Evolutionary conservation across 2,329 filamentous ascomycete species (phyloP).

Genomic region (Tolypocladium capitatum): DNA sequence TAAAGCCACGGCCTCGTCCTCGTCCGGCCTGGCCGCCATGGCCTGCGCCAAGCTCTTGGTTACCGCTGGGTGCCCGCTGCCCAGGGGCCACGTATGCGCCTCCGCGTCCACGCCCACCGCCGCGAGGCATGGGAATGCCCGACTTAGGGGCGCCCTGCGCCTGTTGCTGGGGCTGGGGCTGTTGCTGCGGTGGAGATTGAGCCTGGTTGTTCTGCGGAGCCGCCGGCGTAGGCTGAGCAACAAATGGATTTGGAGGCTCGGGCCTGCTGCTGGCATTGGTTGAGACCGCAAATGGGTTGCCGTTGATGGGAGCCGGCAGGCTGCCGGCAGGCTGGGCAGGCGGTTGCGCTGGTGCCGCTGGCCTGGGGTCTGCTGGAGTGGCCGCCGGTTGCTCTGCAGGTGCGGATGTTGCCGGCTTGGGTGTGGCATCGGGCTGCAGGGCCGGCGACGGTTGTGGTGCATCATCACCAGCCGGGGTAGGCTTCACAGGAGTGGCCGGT

Average conservation of each 20-base stretch:
- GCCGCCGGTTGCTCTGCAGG: background rate
- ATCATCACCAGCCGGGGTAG: background rate
- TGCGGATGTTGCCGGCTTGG: background rate
- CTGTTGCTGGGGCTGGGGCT: slow-evolving; percentile 9
- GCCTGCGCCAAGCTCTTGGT: slow-evolving; percentile 21
- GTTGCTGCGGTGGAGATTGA: slow-evolving; percentile 3
- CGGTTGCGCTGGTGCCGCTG: slow-evolving; percentile 6
- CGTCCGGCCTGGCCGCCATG: slow-evolving; percentile 16
- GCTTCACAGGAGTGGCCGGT: slow-evolving; percentile 6
- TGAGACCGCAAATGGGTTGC: slow-evolving; percentile 20
- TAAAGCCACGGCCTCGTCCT: slow-evolving; percentile 29
- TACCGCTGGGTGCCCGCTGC: slow-evolving; percentile 21
- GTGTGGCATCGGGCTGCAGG: background rate
- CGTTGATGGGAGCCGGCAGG: slow-evolving; percentile 9
- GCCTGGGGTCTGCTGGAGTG: slow-evolving; percentile 5
- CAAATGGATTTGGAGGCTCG: slow-evolving; percentile 16
- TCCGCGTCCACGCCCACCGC: slow-evolving; percentile 25
- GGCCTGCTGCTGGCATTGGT: slow-evolving; percentile 4
- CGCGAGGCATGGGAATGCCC: slow-evolving; percentile 28
- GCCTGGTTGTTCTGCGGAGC: slow-evolving; percentile 2
- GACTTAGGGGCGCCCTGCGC: slow-evolving; percentile 14
- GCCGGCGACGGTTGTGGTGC: background rate
- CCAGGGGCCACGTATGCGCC: slow-evolving; percentile 24
- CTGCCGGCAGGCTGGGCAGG: slow-evolving; percentile 8
- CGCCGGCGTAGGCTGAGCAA: background rate